Evolutionary conservation across 2,329 filamentous ascomycete species (phyloP).

Genomic region (Fusarium cyanostomum): DNA sequence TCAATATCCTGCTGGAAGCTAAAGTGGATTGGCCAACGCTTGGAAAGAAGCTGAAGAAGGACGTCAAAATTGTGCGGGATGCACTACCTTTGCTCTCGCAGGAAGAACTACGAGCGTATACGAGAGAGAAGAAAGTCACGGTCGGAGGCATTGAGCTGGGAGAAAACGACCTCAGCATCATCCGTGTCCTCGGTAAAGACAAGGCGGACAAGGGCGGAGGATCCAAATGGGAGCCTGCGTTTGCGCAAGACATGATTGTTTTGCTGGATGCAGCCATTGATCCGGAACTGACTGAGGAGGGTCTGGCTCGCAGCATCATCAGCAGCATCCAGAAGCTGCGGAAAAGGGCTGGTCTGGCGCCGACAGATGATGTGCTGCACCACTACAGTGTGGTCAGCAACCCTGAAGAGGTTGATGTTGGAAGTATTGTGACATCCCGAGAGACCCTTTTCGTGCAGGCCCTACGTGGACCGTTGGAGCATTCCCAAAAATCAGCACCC

Average conservation of each 20-base stretch:
- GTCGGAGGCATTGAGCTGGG: slow-evolving; percentile 83
- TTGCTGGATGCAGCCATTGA: slow-evolving; percentile 75
- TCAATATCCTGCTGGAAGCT: slow-evolving; percentile 85
- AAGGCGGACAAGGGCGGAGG: background rate
- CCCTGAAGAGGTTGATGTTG: background rate
- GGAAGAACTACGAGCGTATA: slow-evolving; percentile 78
- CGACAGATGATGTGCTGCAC: slow-evolving; percentile 79
- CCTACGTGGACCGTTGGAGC: background rate
- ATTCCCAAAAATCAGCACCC: background rate
- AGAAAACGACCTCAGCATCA: slow-evolving; percentile 71
- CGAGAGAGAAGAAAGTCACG: slow-evolving; percentile 73
- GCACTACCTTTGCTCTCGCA: slow-evolving; percentile 78
- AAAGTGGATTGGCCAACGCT: slow-evolving; percentile 87
- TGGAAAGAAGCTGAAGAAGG: slow-evolving; percentile 93
- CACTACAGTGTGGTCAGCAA: slow-evolving; percentile 1
- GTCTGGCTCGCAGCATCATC: slow-evolving; percentile 82
- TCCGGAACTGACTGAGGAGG: slow-evolving; percentile 82
- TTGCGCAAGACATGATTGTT: slow-evolving; percentile 68
- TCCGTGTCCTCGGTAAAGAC: slow-evolving; percentile 14
- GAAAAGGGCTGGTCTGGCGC: slow-evolving; percentile 85
- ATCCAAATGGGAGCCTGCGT: slow-evolving; percentile 37
- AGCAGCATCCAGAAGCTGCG: slow-evolving; percentile 85
- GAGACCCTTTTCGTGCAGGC: background rate
- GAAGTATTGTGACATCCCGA: background rate
- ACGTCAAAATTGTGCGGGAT: slow-evolving; percentile 85